phyloP scores from a whole-genome alignment of 2,329 filamentous ascomycete genomes.

The Cercospora brassicicola region DNA sequence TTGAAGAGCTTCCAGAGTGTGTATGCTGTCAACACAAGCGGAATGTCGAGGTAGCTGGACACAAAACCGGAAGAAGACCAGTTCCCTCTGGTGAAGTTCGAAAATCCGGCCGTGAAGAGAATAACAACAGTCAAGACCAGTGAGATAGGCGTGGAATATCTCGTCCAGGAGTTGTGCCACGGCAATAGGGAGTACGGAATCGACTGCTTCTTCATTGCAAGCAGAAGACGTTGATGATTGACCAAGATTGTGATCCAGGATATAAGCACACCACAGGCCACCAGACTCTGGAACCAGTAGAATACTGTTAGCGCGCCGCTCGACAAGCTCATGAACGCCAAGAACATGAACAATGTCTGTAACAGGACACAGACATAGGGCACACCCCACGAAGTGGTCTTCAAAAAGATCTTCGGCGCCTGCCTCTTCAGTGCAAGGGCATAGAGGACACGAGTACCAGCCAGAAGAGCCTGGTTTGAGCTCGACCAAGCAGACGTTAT shows the following conservation, averaged over 20 bases:
- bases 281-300: conserved; percentile 64
- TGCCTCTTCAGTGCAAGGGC: conserved; percentile 62
- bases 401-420: conserved; percentile 57
- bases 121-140: conserved; percentile 35
- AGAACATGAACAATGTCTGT: conserved; percentile 33
- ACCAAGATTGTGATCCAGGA: conserved; percentile 52
- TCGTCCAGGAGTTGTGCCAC: conserved; percentile 43
- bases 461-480: conserved; percentile 56
- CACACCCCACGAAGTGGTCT: conserved; percentile 35
- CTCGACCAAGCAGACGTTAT: conserved; percentile 64
- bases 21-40: conserved; percentile 30
- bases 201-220: conserved; percentile 32
- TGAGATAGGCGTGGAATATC: conserved; percentile 38
- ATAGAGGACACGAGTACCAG: conserved; percentile 55
- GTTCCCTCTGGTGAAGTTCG: conserved; percentile 33
- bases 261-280: conserved; percentile 62
- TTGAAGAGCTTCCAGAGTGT: conserved; percentile 32
- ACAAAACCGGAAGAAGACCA: conserved; percentile 38
- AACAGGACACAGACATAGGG: conserved; percentile 32
- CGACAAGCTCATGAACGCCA: conserved; percentile 34
- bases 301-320: conserved; percentile 62
- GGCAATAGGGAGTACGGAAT: conserved; percentile 29
- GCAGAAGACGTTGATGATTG: conserved; percentile 31
- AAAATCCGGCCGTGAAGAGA: conserved; percentile 34
- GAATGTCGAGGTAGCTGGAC: conserved; percentile 39